Percentiles rank a stretch among this genome's conserved stretches.
Evolutionary conservation across 2,329 filamentous ascomycete genomes (phyloP).

Genomic region (Zymoseptoria brevis): DNA sequence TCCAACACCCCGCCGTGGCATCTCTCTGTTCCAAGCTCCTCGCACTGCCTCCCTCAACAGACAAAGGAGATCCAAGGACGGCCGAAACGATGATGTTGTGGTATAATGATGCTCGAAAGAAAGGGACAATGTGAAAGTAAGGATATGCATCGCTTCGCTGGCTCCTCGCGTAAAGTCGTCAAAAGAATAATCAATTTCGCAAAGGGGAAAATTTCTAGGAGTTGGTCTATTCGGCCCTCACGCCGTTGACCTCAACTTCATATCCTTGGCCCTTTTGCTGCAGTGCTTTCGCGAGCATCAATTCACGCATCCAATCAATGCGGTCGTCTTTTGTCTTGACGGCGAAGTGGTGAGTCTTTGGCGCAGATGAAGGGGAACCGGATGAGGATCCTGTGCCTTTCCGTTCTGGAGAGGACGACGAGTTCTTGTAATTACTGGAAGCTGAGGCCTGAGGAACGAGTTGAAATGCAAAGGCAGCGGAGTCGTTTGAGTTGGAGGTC

Average conservation of each 20-base stretch:
- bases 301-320: constrained; percentile 94
- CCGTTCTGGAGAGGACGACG: constrained; percentile 24
- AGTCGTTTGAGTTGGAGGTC: constrained; percentile 19
- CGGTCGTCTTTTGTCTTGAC: constrained; percentile 79
- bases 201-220: not conserved
- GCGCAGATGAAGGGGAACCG: constrained; percentile 42
- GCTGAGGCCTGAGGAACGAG: constrained; percentile 53
- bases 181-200: not conserved
- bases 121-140: not conserved
- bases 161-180: not conserved
- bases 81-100: not conserved
- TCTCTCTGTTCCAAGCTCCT: not conserved
- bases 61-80: not conserved
- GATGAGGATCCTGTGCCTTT: constrained; percentile 9
- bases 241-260: constrained; percentile 71
- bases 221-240: constrained; percentile 4
- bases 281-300: constrained; percentile 83
- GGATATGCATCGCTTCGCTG: not conserved
- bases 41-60: not conserved
- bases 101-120: not conserved
- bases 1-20: not conserved
- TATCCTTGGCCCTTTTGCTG: constrained; percentile 78
- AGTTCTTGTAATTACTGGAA: constrained; percentile 36
- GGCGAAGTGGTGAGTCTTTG: constrained; percentile 87
- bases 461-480: constrained; percentile 70